A percentile compares a stretch with the other conserved stretches of the same genome.
phyloP scores from a whole-genome alignment of 768 basidiomycete species.

The Basidioascus undulatus region DNA sequence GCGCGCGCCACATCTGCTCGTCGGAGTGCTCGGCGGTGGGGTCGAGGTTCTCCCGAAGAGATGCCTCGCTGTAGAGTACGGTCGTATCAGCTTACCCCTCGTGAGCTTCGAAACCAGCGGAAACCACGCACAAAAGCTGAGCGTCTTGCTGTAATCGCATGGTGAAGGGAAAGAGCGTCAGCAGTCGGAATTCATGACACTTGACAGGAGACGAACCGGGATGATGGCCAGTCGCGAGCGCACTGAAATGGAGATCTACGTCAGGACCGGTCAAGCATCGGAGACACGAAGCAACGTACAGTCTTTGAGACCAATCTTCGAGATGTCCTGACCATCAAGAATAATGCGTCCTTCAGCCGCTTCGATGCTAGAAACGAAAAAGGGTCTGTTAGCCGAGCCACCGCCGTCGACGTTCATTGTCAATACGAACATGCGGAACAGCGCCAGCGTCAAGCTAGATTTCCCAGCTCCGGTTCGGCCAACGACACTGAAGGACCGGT shows the following conservation, averaged over 20 bases:
- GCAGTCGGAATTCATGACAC: neutral
- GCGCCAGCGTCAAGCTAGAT: slow-evolving; percentile 19
- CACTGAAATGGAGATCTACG: too few species aligned
- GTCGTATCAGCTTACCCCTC: too few species aligned
- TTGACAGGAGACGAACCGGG: slow-evolving; percentile 25
- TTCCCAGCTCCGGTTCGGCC: slow-evolving; percentile 44
- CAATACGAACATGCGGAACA: slow-evolving; percentile 34
- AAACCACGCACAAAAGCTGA: too few species aligned
- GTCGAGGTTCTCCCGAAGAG: slow-evolving; percentile 68
- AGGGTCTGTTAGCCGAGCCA: neutral
- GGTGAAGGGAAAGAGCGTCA: slow-evolving; percentile 2
- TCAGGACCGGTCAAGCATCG: slow-evolving; percentile 8
- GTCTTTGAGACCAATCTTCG: slow-evolving; percentile 29
- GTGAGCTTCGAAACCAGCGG: too few species aligned
- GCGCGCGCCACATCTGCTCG: slow-evolving; percentile 62
- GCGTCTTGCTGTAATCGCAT: too few species aligned
- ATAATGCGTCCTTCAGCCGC: neutral
- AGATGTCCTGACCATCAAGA: slow-evolving; percentile 20
- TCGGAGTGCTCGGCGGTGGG: slow-evolving; percentile 53
- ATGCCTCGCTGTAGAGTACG: too few species aligned
- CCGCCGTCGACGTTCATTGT: slow-evolving; percentile 33
- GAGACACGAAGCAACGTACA: slow-evolving; percentile 10
- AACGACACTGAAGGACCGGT: slow-evolving; percentile 13
- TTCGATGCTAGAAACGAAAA: neutral
- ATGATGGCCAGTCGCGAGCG: slow-evolving; percentile 36